Evolutionary conservation across 2,329 filamentous ascomycete species (phyloP), one percentile per base, ranked within the genome.

Genomic region (Paecilomyces sp.): DNA sequence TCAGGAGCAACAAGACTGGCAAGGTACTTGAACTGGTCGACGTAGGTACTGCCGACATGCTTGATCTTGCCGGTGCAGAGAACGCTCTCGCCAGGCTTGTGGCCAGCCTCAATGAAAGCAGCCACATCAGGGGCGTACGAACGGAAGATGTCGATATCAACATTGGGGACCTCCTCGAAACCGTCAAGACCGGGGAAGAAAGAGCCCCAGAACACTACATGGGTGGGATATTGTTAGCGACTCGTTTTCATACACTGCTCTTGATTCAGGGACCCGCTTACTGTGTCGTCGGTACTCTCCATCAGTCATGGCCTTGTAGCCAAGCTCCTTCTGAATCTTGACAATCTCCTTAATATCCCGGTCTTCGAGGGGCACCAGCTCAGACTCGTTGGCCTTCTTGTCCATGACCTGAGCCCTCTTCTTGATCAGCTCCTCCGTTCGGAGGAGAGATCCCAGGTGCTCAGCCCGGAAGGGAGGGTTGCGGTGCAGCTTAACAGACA

Each of bases 381-480:
- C 81, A n/a, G 83, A 77, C 56, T 79, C 70, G 7, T 79, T 75
- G 51, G 81, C 71, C 64, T 83, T 76, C 60, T 84, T 83, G 58
- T 84, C 82, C 63, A 87, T 79, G 61, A 81, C 73, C 70, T 82
- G 71, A 64, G 80, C 77, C 73, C 88, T 80, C 55, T 83, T 83
- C 54, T 84, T 78, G 13, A 88, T 79, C 28, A 91, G 81, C 57
- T 81, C 75, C 57, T 84, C 73, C 0, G 88, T 87, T 33, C 88
- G 85, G 60, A 90, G 82, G 33, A 91, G 79, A 13, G 87, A 90
- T 56, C 88, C 88, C 62, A 89, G 81, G 65, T 91, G 88, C 75
- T 91, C 88, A 61, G 87, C 87, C 69, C 88, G 83, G 75, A 89
- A 90, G 56, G 85, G 87, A 51, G 85, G 83, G 61, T 76, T 73